Percentiles rank a stretch among this genome's conserved stretches.
Evolutionary conservation across 1,139 yeast species (phyloP).

Genomic region (Pneumocystis oryctolagi): DNA sequence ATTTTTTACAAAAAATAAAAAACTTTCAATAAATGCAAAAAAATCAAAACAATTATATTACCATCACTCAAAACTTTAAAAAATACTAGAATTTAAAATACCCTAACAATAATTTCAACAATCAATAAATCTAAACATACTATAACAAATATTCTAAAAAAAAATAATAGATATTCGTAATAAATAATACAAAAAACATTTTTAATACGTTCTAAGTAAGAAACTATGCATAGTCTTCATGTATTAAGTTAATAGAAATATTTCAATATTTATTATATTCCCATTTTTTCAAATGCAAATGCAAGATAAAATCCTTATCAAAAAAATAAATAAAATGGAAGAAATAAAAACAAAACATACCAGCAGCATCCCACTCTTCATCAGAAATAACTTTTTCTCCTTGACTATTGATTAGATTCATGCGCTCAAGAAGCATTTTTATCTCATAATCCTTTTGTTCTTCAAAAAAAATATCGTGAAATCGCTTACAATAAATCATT

Average conservation of each 20-base stretch:
- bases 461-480: constrained; percentile 66
- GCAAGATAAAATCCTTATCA: constrained; percentile 42
- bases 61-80: too few relatives aligned
- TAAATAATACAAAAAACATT: not conserved
- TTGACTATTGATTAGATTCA: constrained; percentile 34
- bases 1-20: too few relatives aligned
- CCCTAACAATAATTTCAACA: too few relatives aligned
- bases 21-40: too few relatives aligned
- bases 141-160: too few relatives aligned
- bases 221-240: not conserved
- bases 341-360: constrained; percentile 19
- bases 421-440: constrained; percentile 42
- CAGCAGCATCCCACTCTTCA: constrained; percentile 79
- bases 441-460: constrained; percentile 49
- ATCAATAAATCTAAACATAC: too few relatives aligned
- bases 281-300: constrained; percentile 53
- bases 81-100: too few relatives aligned
- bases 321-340: not conserved
- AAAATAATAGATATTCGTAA: too few relatives aligned
- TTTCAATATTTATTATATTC: constrained; percentile 7
- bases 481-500: constrained; percentile 58
- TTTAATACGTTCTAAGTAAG: too few relatives aligned
- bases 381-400: constrained; percentile 82
- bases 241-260: not conserved
- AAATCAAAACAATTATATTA: too few relatives aligned